Base-by-base conservation (phyloP, 2,329 filamentous ascomycete species). In the Hypoxylon sp. region DNA sequence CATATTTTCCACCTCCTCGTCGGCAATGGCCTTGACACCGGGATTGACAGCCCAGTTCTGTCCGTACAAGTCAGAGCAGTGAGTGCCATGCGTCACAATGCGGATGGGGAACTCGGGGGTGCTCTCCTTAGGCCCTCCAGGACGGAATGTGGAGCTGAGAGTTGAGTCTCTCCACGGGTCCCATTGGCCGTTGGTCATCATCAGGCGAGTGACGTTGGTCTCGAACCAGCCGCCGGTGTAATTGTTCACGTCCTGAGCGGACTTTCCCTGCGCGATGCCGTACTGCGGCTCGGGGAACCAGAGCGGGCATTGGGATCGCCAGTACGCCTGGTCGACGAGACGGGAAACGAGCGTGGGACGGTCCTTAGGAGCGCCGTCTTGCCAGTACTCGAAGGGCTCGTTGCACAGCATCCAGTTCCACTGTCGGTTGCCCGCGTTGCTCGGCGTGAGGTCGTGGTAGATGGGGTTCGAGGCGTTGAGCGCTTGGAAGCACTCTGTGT, bases 401-500 rank as follows among this genome's bases (percentile, higher is more conserved):
- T 87, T 86, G 77, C 85, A 87, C 5, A 81, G 76, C 73, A 87
- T 79, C 84, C 84, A 87, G 13, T 78, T 74, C 84, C 83, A 87
- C 67, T 86, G 84, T 2, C 84, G 77, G 72, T 85, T 79, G 32
- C 77, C 68, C 0, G 65, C 64, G 70, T 86, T 87, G 68, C 64
- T 59, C 0, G 74, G 70, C 2, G 71, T 65, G 30, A 77, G 52
- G 52, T 81, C 79, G 53, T 73, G 73, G 72, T 75, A 81, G 51
- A 77, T 65, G 10, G 76, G 73, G 71, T 82, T 79, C 20, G 76
- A 77, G 3, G 73, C 76, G 71, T 87, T 83, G 76, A 82, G 69
- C 54, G 79, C 67, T 73, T 80, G 64, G 76, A 77, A 80, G 57
- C 83, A 85, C 49, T 79, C 77, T 11, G 79, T 80, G 71, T 83